Evolutionary conservation across 108 stramenopile genomes (phyloP).

Genomic region (Halocafeteria seosinensis): DNA sequence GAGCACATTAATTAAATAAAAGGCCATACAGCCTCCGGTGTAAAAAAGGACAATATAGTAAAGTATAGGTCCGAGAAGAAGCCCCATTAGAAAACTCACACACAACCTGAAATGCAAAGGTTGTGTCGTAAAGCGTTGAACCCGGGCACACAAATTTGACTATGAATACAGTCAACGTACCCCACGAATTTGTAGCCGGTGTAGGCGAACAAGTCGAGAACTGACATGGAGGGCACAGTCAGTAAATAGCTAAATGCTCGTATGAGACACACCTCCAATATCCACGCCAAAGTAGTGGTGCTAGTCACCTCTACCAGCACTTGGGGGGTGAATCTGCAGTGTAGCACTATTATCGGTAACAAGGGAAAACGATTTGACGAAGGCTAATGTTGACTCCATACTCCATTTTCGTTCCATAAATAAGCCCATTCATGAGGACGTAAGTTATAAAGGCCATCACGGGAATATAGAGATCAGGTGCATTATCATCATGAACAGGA

Average conservation of each 20-base stretch:
- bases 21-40: not conserved
- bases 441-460: not conserved
- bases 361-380: too few species aligned
- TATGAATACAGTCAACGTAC: not conserved
- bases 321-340: conserved; percentile 1
- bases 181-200: not conserved
- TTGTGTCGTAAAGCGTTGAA: too few species aligned
- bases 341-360: too few species aligned
- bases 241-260: not conserved
- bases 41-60: not conserved
- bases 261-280: not conserved
- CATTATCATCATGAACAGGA: not conserved
- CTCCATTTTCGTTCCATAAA: not conserved
- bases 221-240: not conserved
- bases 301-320: not conserved
- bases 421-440: not conserved
- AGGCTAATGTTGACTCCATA: too few species aligned
- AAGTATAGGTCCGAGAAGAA: not conserved
- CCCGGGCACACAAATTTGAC: too few species aligned
- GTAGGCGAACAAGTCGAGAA: not conserved
- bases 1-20: not conserved
- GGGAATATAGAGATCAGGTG: not conserved
- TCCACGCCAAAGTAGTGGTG: not conserved
- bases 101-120: too few species aligned
- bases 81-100: not conserved